Evolutionary conservation across 129 eudicot genomes (phyloP).

Genomic region (Dittrichia graveolens): DNA sequence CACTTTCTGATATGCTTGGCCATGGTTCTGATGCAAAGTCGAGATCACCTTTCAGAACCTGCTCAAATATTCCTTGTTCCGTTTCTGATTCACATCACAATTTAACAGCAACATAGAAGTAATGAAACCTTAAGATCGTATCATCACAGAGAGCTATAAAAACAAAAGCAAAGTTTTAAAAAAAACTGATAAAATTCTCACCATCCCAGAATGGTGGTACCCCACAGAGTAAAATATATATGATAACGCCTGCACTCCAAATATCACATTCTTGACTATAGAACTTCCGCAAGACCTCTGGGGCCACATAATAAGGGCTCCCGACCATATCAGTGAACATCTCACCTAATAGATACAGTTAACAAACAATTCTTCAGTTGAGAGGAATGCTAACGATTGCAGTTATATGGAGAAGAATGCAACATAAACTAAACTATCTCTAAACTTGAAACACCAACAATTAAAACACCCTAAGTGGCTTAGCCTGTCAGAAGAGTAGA

Average conservation of each 20-base stretch:
- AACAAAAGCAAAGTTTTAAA: not conserved
- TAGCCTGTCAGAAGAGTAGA: no score
- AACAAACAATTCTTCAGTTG: slow-evolving; percentile 24
- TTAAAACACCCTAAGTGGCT: no score
- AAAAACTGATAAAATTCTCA: slow-evolving; percentile 38
- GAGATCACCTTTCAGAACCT: slow-evolving; percentile 84
- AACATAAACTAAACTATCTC: not conserved
- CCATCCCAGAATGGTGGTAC: slow-evolving; percentile 99
- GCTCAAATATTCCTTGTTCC: slow-evolving; percentile 98
- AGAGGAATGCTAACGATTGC: not conserved
- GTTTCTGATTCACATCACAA: slow-evolving; percentile 61
- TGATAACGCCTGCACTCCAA: slow-evolving; percentile 98
- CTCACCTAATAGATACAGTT: slow-evolving; percentile 50
- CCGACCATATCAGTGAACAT: slow-evolving; percentile 90
- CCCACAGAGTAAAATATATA: slow-evolving; percentile 85
- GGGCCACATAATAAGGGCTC: slow-evolving; percentile 96
- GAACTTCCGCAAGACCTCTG: slow-evolving; percentile 77
- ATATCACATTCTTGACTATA: slow-evolving; percentile 97
- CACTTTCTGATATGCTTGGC: slow-evolving; percentile 89
- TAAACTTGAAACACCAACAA: no score
- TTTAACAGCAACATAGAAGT: slow-evolving; percentile 29
- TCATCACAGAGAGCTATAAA: slow-evolving; percentile 1
- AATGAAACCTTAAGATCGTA: slow-evolving; percentile 12
- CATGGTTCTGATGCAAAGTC: slow-evolving; percentile 97
- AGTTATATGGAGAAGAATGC: slow-evolving; percentile 2